Evolutionary conservation across 768 basidiomycete species (phyloP).

Genomic region (Boletus rex-veris): DNA sequence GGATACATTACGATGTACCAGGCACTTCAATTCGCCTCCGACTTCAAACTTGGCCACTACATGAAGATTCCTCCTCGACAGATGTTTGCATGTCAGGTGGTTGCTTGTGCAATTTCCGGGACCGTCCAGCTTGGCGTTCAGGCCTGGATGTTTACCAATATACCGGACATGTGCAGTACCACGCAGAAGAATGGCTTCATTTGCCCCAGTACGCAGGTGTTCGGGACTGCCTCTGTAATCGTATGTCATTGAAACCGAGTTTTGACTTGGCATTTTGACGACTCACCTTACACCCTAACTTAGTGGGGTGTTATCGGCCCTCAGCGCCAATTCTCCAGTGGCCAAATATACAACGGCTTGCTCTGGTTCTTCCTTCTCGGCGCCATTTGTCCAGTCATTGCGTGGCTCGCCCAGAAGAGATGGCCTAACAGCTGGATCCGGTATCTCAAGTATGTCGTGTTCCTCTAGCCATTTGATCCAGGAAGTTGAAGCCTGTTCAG

Average conservation of each 20-base stretch:
- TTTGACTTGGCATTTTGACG: neutral
- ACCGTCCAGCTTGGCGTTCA: conserved; percentile 67
- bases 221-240: conserved; percentile 48
- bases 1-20: conserved; percentile 64
- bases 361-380: conserved; percentile 81
- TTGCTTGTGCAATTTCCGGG: conserved; percentile 57
- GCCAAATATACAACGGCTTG: conserved; percentile 60
- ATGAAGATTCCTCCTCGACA: conserved; percentile 66
- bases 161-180: conserved; percentile 32
- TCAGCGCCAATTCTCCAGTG: conserved; percentile 64
- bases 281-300: neutral
- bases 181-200: conserved; percentile 27
- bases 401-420: conserved; percentile 50
- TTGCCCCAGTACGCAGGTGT: conserved; percentile 38
- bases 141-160: conserved; percentile 51
- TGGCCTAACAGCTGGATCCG: conserved; percentile 65
- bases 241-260: conserved; percentile 36
- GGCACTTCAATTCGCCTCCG: conserved; percentile 66
- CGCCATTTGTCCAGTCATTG: conserved; percentile 53
- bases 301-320: conserved; percentile 81
- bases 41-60: conserved; percentile 76
- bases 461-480: neutral
- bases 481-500: conserved; percentile 22
- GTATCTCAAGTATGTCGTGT: conserved; percentile 55
- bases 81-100: conserved; percentile 68